Percentiles rank a stretch among this genome's conserved stretches.
Evolutionary conservation across 2,329 filamentous ascomycete species (phyloP).

Genomic region (Colletotrichum endophyticum): DNA sequence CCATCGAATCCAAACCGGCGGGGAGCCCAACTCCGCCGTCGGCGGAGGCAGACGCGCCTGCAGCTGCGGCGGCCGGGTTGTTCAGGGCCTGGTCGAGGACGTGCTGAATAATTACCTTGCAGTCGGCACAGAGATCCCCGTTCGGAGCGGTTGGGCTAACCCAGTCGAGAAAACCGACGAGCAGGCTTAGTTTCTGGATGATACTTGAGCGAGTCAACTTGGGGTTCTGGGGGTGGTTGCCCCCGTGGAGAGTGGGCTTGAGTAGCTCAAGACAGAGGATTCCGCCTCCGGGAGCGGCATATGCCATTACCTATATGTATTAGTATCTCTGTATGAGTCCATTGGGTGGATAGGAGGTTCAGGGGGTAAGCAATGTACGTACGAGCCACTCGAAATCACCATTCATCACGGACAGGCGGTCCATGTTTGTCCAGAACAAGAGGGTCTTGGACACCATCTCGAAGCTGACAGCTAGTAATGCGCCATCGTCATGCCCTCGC

Average conservation of each 20-base stretch:
- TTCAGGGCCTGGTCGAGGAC: conserved; percentile 57
- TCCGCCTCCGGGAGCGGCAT: conserved; percentile 52
- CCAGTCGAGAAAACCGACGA: conserved; percentile 58
- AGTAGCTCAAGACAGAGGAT: conserved; percentile 58
- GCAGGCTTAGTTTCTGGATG: conserved; percentile 55
- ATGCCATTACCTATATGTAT: conserved; percentile 47
- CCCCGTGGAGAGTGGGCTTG: conserved; percentile 34
- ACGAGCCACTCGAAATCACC: conserved; percentile 57
- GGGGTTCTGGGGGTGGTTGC: conserved; percentile 34
- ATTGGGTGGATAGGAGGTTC: not conserved
- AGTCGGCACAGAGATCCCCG: conserved; percentile 49
- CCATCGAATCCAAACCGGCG: conserved; percentile 25
- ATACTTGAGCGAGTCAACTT: conserved; percentile 51
- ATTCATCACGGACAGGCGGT: conserved; percentile 44
- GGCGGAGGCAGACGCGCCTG: not conserved
- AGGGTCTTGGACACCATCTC: conserved; percentile 53
- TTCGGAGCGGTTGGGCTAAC: conserved; percentile 53
- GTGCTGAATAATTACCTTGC: conserved; percentile 52
- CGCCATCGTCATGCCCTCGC: conserved; percentile 38
- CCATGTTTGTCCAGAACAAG: conserved; percentile 54
- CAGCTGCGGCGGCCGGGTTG: conserved; percentile 26
- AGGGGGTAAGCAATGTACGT: conserved; percentile 16
- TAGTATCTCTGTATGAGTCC: not conserved
- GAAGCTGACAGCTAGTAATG: conserved; percentile 48
- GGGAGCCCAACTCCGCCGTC: conserved; percentile 12